A percentile compares a stretch with the other conserved stretches of the same genome.
Evolutionary conservation across 495 filamentous ascomycete species (phyloP).

Genomic region (Massariosphaeria phaeospora): DNA sequence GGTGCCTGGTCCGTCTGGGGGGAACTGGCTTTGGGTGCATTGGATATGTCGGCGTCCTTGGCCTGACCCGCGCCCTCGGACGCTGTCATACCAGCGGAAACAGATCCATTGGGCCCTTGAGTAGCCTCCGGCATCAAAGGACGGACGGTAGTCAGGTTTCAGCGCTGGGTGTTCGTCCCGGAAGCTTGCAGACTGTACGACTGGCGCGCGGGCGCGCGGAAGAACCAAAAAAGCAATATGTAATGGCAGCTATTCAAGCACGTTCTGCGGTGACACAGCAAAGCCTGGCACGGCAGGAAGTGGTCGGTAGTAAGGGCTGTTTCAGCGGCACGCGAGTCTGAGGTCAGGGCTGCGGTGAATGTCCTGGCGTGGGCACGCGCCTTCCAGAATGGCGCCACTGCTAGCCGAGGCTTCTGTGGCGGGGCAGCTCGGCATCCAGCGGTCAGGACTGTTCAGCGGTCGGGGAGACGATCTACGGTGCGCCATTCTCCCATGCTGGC

Average conservation of each 20-base stretch:
- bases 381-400: too few relatives aligned
- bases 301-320: constrained; percentile 12
- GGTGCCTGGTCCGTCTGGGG: constrained; percentile 15
- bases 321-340: constrained; percentile 20
- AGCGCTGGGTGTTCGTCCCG: constrained; percentile 21
- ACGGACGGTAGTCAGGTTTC: constrained; percentile 19
- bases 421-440: too few relatives aligned
- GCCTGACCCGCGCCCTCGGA: constrained; percentile 23
- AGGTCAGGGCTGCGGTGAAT: neutral
- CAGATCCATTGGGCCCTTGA: constrained; percentile 29
- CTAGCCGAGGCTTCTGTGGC: too few relatives aligned
- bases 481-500: too few relatives aligned
- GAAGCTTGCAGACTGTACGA: constrained; percentile 17
- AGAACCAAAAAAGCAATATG: constrained; percentile 9
- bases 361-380: neutral
- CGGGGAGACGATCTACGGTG: too few relatives aligned
- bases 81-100: constrained; percentile 25
- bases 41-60: constrained; percentile 22
- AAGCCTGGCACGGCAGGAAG: constrained; percentile 11
- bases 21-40: constrained; percentile 19
- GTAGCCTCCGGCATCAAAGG: constrained; percentile 31
- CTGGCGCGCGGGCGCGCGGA: constrained; percentile 4
- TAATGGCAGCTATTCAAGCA: constrained; percentile 14
- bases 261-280: constrained; percentile 25
- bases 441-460: too few relatives aligned